Evolutionary conservation across 169 alveolate species (phyloP).

Genomic region (Plasmodium berghei): DNA sequence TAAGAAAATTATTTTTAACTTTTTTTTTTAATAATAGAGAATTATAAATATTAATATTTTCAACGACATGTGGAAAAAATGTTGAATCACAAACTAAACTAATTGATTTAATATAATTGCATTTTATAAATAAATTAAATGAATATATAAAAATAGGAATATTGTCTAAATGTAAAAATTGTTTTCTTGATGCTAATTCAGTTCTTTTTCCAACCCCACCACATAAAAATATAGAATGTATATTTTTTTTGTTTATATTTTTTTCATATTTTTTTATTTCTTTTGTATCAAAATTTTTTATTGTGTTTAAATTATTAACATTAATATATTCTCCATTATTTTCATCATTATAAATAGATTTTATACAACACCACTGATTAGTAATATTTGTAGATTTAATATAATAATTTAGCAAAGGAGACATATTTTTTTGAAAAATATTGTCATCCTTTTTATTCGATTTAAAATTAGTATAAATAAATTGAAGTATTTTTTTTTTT

Average conservation of each 20-base stretch:
- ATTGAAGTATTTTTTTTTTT: no score
- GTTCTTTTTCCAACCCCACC: constrained; percentile 71
- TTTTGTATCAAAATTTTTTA: background rate
- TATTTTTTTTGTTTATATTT: constrained; percentile 24
- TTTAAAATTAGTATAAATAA: no score
- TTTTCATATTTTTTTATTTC: constrained; percentile 35
- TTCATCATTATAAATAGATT: background rate
- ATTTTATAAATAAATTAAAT: constrained; percentile 50
- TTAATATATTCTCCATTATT: background rate
- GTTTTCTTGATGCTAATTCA: constrained; percentile 16
- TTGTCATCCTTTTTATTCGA: no score
- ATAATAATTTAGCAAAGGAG: no score
- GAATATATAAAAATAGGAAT: constrained; percentile 59
- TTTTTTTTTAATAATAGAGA: constrained; percentile 14
- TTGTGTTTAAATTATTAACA: background rate
- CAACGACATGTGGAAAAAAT: background rate
- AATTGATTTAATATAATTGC: constrained; percentile 33
- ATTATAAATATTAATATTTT: constrained; percentile 9
- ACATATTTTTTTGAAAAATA: no score
- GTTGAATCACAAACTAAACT: constrained; percentile 46
- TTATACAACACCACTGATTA: no score
- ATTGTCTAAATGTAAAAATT: constrained; percentile 29
- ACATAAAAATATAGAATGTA: constrained; percentile 64
- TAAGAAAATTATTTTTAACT: constrained; percentile 7
- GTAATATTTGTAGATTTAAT: no score